Conservation (phyloP, 768 basidiomycete species). For the Amanita subjunquillea region DNA sequence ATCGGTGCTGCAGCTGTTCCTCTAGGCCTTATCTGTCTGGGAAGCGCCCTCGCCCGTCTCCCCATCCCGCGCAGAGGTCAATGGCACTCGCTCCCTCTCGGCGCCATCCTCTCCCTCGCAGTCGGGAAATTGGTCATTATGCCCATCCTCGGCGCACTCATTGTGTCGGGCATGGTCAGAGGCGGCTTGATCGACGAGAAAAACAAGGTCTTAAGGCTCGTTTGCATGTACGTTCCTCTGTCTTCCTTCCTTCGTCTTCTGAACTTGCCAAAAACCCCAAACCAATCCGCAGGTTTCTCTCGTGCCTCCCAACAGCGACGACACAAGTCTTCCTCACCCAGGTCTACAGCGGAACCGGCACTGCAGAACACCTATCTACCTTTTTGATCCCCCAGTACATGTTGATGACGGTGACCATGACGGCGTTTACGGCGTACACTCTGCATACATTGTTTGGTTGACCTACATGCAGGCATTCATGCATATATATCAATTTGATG, state of each 20-base stretch:
- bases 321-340: slow-evolving; percentile 57
- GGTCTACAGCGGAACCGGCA: slow-evolving; percentile 56
- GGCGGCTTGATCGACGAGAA: slow-evolving; percentile 35
- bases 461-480: too few species aligned
- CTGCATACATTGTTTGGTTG: not conserved
- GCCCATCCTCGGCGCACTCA: slow-evolving; percentile 51
- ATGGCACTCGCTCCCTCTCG: slow-evolving; percentile 33
- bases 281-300: slow-evolving; percentile 33
- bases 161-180: slow-evolving; percentile 40
- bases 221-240: slow-evolving; percentile 47
- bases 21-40: slow-evolving; percentile 50
- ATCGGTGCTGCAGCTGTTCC: slow-evolving; percentile 58
- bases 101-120: slow-evolving; percentile 44
- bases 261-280: too few species aligned
- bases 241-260: not conserved
- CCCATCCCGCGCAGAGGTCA: slow-evolving; percentile 31
- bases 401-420: slow-evolving; percentile 42
- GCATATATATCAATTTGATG: too few species aligned
- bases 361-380: slow-evolving; percentile 47
- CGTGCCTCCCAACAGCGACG: slow-evolving; percentile 52
- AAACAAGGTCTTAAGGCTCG: slow-evolving; percentile 52
- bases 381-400: slow-evolving; percentile 58
- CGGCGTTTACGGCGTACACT: slow-evolving; percentile 35
- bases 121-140: slow-evolving; percentile 43
- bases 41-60: slow-evolving; percentile 52